phyloP scores from a whole-genome alignment of 345 rosid species.

The Eucalyptus erythrocorys region DNA sequence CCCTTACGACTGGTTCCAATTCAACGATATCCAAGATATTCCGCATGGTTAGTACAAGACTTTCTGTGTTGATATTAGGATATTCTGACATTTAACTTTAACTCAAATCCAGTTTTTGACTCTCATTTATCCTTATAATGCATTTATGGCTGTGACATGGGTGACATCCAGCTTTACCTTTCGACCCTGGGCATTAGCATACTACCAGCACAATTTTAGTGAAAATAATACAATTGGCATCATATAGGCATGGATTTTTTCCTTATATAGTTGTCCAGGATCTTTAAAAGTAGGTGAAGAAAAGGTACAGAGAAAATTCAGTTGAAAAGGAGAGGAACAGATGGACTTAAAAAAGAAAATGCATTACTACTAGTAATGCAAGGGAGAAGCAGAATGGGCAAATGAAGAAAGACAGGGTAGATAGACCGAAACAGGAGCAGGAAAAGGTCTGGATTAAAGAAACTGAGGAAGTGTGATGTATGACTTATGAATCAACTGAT shows the following conservation, averaged over 20 bases:
- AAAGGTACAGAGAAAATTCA: not conserved
- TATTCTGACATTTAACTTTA: not conserved
- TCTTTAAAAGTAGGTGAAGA: not conserved
- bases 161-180: not conserved
- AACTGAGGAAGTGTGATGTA: not conserved
- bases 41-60: constrained; percentile 49
- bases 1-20: constrained; percentile 74
- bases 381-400: not conserved
- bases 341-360: not conserved
- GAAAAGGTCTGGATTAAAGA: not conserved
- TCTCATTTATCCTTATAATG: not conserved
- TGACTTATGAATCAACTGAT: not conserved
- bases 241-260: not conserved
- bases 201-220: not conserved
- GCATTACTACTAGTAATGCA: not conserved
- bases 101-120: not conserved
- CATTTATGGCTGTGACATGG: not conserved
- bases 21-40: constrained; percentile 84
- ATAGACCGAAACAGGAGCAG: not conserved
- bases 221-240: not conserved
- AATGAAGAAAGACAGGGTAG: not conserved
- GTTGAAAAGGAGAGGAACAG: not conserved
- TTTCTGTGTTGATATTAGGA: not conserved
- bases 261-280: not conserved
- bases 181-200: not conserved